phyloP scores from a whole-genome alignment of 75 land plant species.

The Azolla pinnata region DNA sequence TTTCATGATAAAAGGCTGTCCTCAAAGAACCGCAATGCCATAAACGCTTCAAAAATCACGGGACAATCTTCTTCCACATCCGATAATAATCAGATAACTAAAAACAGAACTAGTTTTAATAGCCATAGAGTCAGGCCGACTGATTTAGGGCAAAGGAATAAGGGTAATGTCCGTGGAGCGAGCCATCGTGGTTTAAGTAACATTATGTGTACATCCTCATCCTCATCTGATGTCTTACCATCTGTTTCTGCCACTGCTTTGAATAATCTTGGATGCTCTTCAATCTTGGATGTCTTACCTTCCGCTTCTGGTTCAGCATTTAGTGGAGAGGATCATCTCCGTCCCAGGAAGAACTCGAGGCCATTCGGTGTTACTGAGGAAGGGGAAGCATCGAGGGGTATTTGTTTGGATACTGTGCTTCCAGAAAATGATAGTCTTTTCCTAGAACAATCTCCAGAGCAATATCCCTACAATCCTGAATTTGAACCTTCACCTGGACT shows the following conservation, averaged over 20 bases:
- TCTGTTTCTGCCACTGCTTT: background rate
- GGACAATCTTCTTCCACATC: too few species aligned
- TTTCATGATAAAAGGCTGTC: too few species aligned
- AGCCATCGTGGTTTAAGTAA: background rate
- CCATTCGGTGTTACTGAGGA: slow-evolving; percentile 5
- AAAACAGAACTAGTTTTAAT: too few species aligned
- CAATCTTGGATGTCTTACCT: slow-evolving; percentile 11
- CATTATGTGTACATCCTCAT: background rate
- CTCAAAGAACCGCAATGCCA: too few species aligned
- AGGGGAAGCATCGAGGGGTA: background rate
- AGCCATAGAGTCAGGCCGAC: too few species aligned
- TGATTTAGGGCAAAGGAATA: background rate
- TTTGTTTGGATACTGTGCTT: background rate
- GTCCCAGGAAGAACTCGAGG: background rate
- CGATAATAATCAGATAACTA: too few species aligned
- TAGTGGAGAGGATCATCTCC: slow-evolving; percentile 1
- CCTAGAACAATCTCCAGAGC: too few species aligned
- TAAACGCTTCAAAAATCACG: too few species aligned
- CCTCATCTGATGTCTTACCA: background rate
- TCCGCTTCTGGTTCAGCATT: slow-evolving; percentile 13
- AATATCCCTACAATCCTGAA: too few species aligned
- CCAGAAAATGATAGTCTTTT: background rate
- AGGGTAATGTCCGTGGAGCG: background rate
- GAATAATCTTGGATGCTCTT: slow-evolving; percentile 11
- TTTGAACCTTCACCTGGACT: too few species aligned